Base-by-base conservation (phyloP, 306 rosid genomes). In the Trifolium pratense region DNA sequence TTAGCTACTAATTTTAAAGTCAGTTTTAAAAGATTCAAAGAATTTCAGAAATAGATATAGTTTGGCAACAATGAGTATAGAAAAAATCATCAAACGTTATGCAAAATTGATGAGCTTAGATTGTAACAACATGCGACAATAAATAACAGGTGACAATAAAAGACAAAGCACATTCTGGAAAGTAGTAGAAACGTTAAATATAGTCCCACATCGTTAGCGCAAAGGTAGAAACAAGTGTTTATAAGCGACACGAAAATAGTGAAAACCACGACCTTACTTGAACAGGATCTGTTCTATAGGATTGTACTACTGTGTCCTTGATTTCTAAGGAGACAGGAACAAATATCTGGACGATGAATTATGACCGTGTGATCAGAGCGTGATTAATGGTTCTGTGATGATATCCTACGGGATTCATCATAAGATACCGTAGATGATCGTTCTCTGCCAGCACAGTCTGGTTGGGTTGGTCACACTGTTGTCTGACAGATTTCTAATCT, bases 211-310 rank as follows among this genome's bases (percentile, higher is more conserved):
- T 59, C 12, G 66, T 2, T 3, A 6, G 11, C 32, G 32, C 32
- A 4, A 29, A 4, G 32, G 1, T 29, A 3, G 0, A 14, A 6
- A 14, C 6, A 0, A 4, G 4, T 0, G 2, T 59, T 59, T 59
- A 59, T 14, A 59, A 14, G 3, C 0, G 1, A 20, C 0, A 3
- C 20, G 40, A 2, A 7, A 12, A 20, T 42, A 0, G 0, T 1
- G 0, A 0, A 0, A 0, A 13, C 0, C 6, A 15, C 21, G 42
- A 59, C 66, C 66, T 59, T 59, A 59, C 42, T 59, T 59, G 66
- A 29, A 59, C 21, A 7, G 42, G 66, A 59, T 59, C 13, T 59
- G 66, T 29, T 59, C 66, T 59, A 31, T 59, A 29, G 42, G 66
- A 15, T 29, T 1, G 40, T 29, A 14, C 65, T 13, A 29, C 40